Conservation (phyloP, 2,329 filamentous ascomycete genomes). For the Pseudogymnoascus sp. region DNA sequence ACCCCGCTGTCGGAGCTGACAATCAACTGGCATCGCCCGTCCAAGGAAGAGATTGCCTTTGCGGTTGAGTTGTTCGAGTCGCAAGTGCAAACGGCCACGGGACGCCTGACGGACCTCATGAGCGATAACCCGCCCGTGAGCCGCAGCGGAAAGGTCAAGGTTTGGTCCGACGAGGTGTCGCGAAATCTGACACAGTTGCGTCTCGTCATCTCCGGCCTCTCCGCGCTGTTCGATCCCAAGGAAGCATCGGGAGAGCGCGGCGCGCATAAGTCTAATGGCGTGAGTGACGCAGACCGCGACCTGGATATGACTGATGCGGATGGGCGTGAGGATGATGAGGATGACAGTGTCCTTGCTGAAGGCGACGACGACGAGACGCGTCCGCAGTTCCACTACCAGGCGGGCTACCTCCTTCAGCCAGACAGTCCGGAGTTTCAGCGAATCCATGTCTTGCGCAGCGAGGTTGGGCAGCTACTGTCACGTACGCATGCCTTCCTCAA, state of each 20-base stretch:
- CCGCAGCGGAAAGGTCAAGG: conserved; percentile 90
- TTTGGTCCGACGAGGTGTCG: conserved; percentile 96
- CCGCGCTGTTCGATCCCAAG: conserved; percentile 78
- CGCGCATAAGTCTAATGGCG: conserved; percentile 34
- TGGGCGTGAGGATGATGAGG: conserved; percentile 48
- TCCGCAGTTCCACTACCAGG: conserved; percentile 80
- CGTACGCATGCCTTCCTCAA: conserved; percentile 78
- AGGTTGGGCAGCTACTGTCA: conserved; percentile 73
- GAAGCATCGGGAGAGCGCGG: conserved; percentile 52
- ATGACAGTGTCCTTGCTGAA: conserved; percentile 51
- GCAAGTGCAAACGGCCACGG: conserved; percentile 69
- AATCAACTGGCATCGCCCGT: conserved; percentile 86
- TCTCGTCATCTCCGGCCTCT: conserved; percentile 83
- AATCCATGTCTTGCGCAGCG: conserved; percentile 74
- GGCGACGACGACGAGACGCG: conserved; percentile 75
- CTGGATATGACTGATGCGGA: conserved; percentile 44
- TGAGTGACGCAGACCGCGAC: conserved; percentile 35
- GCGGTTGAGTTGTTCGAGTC: conserved; percentile 83
- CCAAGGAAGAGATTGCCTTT: conserved; percentile 73
- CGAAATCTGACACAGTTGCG: conserved; percentile 80
- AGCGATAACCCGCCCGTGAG: conserved; percentile 75
- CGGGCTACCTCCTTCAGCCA: conserved; percentile 70
- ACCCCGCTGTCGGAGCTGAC: conserved; percentile 68
- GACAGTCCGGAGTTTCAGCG: conserved; percentile 60
- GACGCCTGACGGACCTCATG: conserved; percentile 71